Conservation (phyloP, 192 early-diverging fungal genomes). For the Dimargaris xerosporica region DNA sequence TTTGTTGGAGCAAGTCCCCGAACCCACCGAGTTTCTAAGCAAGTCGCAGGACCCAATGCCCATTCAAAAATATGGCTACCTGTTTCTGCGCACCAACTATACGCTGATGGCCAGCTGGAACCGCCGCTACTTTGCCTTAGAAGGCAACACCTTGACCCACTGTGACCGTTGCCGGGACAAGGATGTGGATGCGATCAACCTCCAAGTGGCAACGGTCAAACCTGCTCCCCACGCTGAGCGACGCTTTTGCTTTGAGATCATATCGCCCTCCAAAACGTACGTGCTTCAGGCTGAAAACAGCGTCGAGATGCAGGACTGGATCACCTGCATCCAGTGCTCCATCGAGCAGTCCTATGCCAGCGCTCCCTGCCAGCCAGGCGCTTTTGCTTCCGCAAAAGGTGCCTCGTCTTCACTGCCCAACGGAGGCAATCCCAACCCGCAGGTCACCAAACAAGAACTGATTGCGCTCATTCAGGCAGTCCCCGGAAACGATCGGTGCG, state of each 20-base stretch:
- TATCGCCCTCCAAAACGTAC: constrained; percentile 59
- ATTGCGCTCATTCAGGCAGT: constrained; percentile 1
- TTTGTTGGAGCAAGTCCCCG: not conserved
- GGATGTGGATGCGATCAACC: constrained; percentile 36
- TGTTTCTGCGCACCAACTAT: constrained; percentile 60
- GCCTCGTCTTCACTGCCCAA: not conserved
- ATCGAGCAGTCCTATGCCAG: constrained; percentile 20
- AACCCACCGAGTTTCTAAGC: constrained; percentile 15
- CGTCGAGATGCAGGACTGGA: constrained; percentile 58
- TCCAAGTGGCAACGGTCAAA: constrained; percentile 65
- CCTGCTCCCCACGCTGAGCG: constrained; percentile 42
- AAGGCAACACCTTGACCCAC: constrained; percentile 39
- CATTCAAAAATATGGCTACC: constrained; percentile 50
- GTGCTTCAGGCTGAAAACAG: constrained; percentile 61
- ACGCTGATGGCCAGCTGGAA: constrained; percentile 65
- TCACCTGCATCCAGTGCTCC: constrained; percentile 42
- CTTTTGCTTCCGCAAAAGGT: not conserved
- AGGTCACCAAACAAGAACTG: not conserved
- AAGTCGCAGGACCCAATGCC: constrained; percentile 22
- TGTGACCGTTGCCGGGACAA: constrained; percentile 37
- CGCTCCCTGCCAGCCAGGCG: not conserved
- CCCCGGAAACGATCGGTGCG: constrained; percentile 32
- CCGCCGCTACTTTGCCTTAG: constrained; percentile 59
- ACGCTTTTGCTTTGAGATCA: constrained; percentile 66
- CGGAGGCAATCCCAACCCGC: not conserved